Conservation (phyloP, 2,329 filamentous ascomycete species). For the Tolypocladium pustulatum region DNA sequence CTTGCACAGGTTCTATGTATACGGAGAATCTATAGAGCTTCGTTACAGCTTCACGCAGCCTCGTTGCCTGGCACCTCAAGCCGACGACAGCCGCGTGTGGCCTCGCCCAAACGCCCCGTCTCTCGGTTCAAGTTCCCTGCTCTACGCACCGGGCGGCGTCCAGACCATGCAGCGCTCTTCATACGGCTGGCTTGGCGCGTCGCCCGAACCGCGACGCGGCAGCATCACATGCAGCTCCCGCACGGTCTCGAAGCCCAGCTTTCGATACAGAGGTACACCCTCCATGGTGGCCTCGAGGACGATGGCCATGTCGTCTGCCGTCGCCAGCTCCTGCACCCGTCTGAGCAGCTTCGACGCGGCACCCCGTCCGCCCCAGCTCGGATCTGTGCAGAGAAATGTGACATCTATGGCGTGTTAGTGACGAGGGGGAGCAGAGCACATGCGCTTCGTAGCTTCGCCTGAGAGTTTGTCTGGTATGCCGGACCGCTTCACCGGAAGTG, state of each 20-base stretch:
- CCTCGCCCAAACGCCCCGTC: background rate
- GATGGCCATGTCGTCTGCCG: conserved; percentile 18
- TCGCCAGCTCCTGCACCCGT: conserved; percentile 21
- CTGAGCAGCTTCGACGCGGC: conserved; percentile 22
- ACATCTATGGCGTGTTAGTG: conserved; percentile 14
- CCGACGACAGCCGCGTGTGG: background rate
- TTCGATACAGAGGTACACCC: conserved; percentile 26
- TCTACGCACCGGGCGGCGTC: conserved; percentile 3
- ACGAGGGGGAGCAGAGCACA: background rate
- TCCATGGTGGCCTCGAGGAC: conserved; percentile 28
- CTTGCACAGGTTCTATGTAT: background rate
- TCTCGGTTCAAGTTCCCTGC: background rate
- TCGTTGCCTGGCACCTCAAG: background rate
- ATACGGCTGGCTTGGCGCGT: conserved; percentile 19
- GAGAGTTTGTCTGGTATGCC: too few species aligned
- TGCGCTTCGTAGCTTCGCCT: background rate
- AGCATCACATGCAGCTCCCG: conserved; percentile 24
- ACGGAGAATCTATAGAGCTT: background rate
- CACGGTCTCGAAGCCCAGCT: conserved; percentile 21
- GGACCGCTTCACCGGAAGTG: background rate
- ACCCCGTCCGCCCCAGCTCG: conserved; percentile 21
- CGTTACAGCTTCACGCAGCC: background rate
- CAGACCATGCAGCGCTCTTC: conserved; percentile 23
- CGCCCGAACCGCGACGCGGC: conserved; percentile 15
- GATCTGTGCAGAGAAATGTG: conserved; percentile 28